Evolutionary conservation across 768 basidiomycete species (phyloP).

Genomic region (Pleurotus platypus): DNA sequence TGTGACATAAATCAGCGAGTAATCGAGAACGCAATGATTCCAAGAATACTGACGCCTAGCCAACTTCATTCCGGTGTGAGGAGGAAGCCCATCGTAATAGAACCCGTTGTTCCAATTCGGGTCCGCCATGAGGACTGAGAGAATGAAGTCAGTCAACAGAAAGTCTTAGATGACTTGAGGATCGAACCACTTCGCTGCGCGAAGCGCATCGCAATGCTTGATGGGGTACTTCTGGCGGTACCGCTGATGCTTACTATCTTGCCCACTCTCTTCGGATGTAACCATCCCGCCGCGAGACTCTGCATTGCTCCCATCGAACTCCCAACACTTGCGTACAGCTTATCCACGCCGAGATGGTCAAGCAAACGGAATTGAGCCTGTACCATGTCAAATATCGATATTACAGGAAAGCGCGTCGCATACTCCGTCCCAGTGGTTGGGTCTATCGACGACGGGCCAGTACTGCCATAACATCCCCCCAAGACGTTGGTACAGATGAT

Average conservation of each 20-base stretch:
- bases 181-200: slow-evolving; percentile 91
- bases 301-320: slow-evolving; percentile 99
- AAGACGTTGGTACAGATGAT: slow-evolving; percentile 95
- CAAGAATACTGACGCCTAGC: slow-evolving; percentile 68
- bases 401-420: slow-evolving; percentile 86
- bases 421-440: slow-evolving; percentile 67
- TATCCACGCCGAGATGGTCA: slow-evolving; percentile 79
- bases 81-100: slow-evolving; percentile 93
- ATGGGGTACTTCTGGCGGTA: slow-evolving; percentile 87
- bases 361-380: slow-evolving; percentile 86
- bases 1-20: neutral
- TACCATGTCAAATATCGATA: slow-evolving; percentile 97
- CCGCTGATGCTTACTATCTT: slow-evolving; percentile 95
- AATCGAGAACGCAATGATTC: neutral
- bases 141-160: neutral
- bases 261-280: slow-evolving; percentile 83
- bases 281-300: slow-evolving; percentile 92
- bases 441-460: slow-evolving; percentile 86
- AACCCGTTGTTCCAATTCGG: slow-evolving; percentile 99
- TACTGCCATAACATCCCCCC: slow-evolving; percentile 97
- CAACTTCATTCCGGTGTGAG: slow-evolving; percentile 97
- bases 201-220: slow-evolving; percentile 92
- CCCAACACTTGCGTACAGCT: slow-evolving; percentile 91
- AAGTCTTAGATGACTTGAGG: neutral
- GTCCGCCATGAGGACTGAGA: slow-evolving; percentile 95